Percentiles rank a stretch among this genome's conserved stretches.
Evolutionary conservation across 2,329 filamentous ascomycete species (phyloP).

Genomic region (Paraphaeosphaeria sporulosa): DNA sequence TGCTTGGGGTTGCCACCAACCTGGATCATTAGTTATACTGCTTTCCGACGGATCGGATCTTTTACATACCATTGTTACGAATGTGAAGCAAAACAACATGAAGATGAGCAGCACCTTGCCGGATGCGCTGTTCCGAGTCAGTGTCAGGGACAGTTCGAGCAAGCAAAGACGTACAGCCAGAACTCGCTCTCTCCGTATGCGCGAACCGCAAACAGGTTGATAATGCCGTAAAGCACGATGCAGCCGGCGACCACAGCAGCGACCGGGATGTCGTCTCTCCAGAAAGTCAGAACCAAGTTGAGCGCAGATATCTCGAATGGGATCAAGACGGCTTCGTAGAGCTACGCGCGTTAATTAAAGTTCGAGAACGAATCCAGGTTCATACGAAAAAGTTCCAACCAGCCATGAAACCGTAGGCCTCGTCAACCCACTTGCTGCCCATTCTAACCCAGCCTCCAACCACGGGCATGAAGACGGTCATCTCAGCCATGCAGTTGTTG

Average conservation of each 20-base stretch:
- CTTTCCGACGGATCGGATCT: too few relatives aligned
- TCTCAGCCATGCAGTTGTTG: conserved; percentile 69
- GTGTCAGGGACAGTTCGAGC: neutral
- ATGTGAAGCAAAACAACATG: conserved; percentile 49
- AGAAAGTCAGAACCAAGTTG: conserved; percentile 24
- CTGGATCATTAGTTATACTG: neutral
- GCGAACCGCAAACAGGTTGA: conserved; percentile 49
- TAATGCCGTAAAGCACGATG: conserved; percentile 41
- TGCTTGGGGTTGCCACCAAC: conserved; percentile 49
- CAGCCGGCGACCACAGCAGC: conserved; percentile 40
- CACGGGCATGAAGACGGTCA: conserved; percentile 67
- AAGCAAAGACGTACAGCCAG: conserved; percentile 33
- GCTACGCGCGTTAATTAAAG: conserved; percentile 29
- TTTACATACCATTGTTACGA: conserved; percentile 41
- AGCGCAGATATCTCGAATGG: conserved; percentile 54
- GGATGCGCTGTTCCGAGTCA: conserved; percentile 19
- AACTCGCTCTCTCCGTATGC: conserved; percentile 50
- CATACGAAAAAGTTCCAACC: conserved; percentile 54
- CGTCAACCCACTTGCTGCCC: conserved; percentile 68
- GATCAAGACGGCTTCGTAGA: conserved; percentile 54
- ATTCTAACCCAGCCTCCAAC: conserved; percentile 67
- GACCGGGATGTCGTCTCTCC: conserved; percentile 46
- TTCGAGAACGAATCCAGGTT: conserved; percentile 25
- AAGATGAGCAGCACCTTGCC: conserved; percentile 51
- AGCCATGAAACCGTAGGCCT: conserved; percentile 64